Evolutionary conservation across 192 early-diverging fungal species (phyloP), one percentile per base, ranked within the genome.

Genomic region (Podila minutissima): DNA sequence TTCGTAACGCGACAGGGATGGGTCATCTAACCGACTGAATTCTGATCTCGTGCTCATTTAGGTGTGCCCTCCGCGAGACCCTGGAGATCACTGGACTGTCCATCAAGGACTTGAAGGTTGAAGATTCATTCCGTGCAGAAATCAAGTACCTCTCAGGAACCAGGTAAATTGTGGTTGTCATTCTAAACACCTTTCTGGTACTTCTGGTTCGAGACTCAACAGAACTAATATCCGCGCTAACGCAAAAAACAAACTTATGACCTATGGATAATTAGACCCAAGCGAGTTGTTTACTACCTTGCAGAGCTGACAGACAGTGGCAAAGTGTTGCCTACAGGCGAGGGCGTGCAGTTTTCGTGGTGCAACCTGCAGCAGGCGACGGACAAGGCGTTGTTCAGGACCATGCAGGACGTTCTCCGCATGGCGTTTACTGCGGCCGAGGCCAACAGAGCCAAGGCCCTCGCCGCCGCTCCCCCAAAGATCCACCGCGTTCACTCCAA

Each of bases 381-480:
- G 4, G 93, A 94, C 38, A 94, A 92, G 69, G 87, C 82, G 1
- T 73, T 89, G 37, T 95, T 90, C 78, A 89, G 89, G 70, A 93
- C 85, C 74, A 96, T 96, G 94, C 94, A 96, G 82, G 89, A 95
- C 64, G 90, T 94, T 10, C 84, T 96, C 62, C 86, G 83, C n/a
- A 82, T 90, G 66, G 92, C 95, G 1, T 83, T 89, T 53, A 71
- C 86, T 58, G 92, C 88, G 75, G 88, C 93, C 29, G 92, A 92
- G 65, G 84, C 83, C 24, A 86, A 82, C 31, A 88, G 86, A 65
- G 77, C 77, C 65, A 59, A 69, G 59, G 70, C 74, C 38, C 59
- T 72, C 51, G 73, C 83, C 64, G 61, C 83, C 2, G 68, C 79
- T 22, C 74, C 74, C 35, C 83, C 82, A 67, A 84, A 86, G 61